Evolutionary conservation across 2,329 filamentous ascomycete genomes (phyloP), one percentile per base, ranked within the genome.

Genomic region (Paecilomyces dactylethromorphus): DNA sequence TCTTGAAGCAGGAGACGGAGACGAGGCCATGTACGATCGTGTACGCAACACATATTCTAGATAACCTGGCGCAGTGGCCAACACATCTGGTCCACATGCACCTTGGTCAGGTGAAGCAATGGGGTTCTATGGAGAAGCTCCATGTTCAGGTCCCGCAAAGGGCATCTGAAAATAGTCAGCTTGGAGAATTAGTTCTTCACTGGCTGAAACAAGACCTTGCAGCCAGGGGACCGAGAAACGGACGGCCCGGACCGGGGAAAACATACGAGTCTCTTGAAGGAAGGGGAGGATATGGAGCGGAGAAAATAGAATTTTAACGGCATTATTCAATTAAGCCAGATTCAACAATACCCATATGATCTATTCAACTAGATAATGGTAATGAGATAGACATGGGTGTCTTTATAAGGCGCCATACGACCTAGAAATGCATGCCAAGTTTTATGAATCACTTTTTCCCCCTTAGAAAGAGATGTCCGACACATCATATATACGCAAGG

Each of bases 1-100:
- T 93, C 80, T 76, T 99, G 69, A 92, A 92, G 76, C 81, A 81
- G 60, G 94, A 99, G 84, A 97, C 93, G 0, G 89, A 93, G 76
- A 79, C 71, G 7, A 82, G 93, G 56, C 82, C 86, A 45, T 97
- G 92, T 71, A 97, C 94, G 3, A 90, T 99, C 67, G 92, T 99
- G 31, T 99, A 99, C 73, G 94, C 94, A 7, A 99, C 94, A 13
- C 94, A 99, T 75, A 97, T 99, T 63, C 78, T 99, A 65, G 94
- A 99, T 72, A 97, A 97, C 73, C 79, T 99, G 55, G 92, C 92
- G 0, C 87, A 88, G 21, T 99, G 94, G 94, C 94, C 94, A 6
- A 96, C 90, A 0, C 92, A 99, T 76, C 81, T 99, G 39, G 92
- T 96, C 55, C 93, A 97, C 73, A 97, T 99, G 93, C 88, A 92